phyloP scores from a whole-genome alignment of 257 asterid genomes.

The Handroanthus guayacan region DNA sequence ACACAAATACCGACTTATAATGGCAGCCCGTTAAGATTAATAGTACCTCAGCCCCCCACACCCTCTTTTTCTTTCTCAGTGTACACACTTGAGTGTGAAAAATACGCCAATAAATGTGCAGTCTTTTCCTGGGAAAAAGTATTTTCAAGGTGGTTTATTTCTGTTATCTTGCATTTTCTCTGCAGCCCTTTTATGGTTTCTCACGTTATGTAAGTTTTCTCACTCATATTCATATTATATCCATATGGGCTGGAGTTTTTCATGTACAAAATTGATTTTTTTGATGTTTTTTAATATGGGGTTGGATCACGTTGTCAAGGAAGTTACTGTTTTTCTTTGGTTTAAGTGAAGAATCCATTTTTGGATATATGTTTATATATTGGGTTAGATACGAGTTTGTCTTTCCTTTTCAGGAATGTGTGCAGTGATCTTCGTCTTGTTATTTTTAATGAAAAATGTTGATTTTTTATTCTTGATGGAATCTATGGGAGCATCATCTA shows the following conservation, averaged over 20 bases:
- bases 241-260: constrained; percentile 17
- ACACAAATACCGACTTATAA: neutral
- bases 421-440: constrained; percentile 19
- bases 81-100: constrained; percentile 18
- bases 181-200: constrained; percentile 26
- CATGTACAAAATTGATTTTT: constrained; percentile 10
- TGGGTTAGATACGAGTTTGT: constrained; percentile 19
- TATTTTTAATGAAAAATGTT: neutral
- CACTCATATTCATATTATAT: constrained; percentile 8
- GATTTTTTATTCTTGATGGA: constrained; percentile 23
- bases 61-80: neutral
- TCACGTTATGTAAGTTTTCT: constrained; percentile 25
- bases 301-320: constrained; percentile 10
- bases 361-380: constrained; percentile 24
- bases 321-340: neutral
- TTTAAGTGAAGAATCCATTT: constrained; percentile 30
- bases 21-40: neutral
- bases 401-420: constrained; percentile 8
- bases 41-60: neutral
- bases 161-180: neutral
- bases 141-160: neutral
- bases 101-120: constrained; percentile 7
- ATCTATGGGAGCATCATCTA: neutral
- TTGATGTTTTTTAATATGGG: neutral
- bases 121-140: neutral